Base-by-base conservation (phyloP, 1,139 yeast genomes). In the Hansenula lynferdii region DNA sequence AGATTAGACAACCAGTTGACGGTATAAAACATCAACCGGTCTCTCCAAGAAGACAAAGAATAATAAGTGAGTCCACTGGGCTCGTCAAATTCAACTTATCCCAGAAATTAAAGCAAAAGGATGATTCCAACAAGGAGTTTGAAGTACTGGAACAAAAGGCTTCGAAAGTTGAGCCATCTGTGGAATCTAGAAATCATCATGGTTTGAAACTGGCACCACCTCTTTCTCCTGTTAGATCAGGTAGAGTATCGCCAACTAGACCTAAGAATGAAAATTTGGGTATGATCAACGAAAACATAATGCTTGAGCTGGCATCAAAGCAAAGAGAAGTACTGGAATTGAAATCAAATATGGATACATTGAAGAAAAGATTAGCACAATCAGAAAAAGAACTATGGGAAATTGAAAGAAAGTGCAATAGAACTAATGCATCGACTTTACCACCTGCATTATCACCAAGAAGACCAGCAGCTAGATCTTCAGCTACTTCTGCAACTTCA, bases 301-400 rank as follows among this genome's bases (percentile, higher is more conserved):
- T 69, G 14, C 62, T 55, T 41, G 50, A 57, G 29, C 45, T 70
- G 36, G 76, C 77, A 0, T 46, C 69, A 1, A 70, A 70, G 43
- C 72, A 69, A 45, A 60, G 76, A 44, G 64, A 61, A 29, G 64
- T 70, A 3, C 40, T 62, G 22, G 76, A 70, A 36, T 44, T 68
- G 26, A 65, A 60, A 41, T 51, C 59, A 9, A 61, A 63, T 33
- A 47, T 71, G 35, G 56, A 54, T 2, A 29, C 36, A 4, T 58
- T 70, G 12, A 63, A 64, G 41, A 47, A 45, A 12, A 70, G 64
- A 31, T 42, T 70, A 21, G 50, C 49, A 6, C 33, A 39, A 8
- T 61, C 70, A 3, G 65, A 66, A 44, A 47, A 45, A 8, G 74
- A 70, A 31, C 41, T 70, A 25, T 50, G 51, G 15, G 48, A 50